Conservation (phyloP, 495 filamentous ascomycete genomes). For the Penicillium longicatenatum region DNA sequence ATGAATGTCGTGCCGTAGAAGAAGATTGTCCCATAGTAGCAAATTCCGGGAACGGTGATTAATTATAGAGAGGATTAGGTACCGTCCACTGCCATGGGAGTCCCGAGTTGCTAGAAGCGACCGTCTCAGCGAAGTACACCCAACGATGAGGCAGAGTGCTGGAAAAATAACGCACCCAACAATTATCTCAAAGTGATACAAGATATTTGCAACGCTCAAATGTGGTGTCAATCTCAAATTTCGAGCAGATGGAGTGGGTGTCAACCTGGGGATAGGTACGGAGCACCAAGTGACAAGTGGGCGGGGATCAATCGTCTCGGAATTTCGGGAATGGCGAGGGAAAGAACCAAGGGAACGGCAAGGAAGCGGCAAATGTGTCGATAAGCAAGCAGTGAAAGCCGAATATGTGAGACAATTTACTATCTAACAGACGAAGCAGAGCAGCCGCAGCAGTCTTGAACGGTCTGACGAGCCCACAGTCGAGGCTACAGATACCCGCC, state of each 20-base stretch:
- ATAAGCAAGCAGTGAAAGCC: background rate
- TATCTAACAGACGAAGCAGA: background rate
- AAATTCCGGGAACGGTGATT: slow-evolving; percentile 16
- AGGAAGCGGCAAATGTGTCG: background rate
- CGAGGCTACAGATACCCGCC: slow-evolving; percentile 23
- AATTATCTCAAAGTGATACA: background rate
- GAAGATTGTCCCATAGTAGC: slow-evolving; percentile 55
- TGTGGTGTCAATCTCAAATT: background rate
- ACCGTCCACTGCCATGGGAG: slow-evolving; percentile 39
- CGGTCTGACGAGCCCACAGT: slow-evolving; percentile 24
- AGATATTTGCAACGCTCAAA: background rate
- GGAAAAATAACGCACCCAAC: background rate
- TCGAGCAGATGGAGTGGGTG: background rate
- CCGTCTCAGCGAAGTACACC: slow-evolving; percentile 4
- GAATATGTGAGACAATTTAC: background rate
- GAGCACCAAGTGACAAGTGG: background rate
- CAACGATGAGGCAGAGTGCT: background rate
- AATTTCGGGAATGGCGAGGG: background rate
- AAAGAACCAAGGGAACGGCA: background rate
- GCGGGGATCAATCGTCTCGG: background rate
- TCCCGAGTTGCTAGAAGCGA: slow-evolving; percentile 11
- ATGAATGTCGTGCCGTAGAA: slow-evolving; percentile 44
- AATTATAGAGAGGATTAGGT: slow-evolving; percentile 26
- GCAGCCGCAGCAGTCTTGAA: slow-evolving; percentile 9
- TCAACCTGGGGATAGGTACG: background rate